phyloP scores from a whole-genome alignment of 1,139 yeast genomes.

The Zygotorulaspora mrakii region DNA sequence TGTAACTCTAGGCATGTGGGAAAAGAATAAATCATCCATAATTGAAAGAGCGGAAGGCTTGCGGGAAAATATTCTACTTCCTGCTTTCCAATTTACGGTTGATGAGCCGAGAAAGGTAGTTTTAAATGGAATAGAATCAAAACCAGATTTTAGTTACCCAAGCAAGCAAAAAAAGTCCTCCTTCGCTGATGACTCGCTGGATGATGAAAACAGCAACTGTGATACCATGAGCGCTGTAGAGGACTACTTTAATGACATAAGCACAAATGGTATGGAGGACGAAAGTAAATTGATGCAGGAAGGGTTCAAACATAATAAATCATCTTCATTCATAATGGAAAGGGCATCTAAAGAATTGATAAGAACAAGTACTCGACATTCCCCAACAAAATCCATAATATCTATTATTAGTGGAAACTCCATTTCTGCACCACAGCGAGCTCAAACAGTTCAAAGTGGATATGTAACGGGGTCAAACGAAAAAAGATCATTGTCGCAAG shows the following conservation, averaged over 20 bases:
- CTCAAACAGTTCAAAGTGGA: constrained; percentile 16
- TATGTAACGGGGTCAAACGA: constrained; percentile 19
- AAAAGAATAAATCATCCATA: constrained; percentile 17
- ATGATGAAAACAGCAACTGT: constrained; percentile 7
- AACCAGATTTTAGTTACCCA: constrained; percentile 21
- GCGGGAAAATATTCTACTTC: constrained; percentile 16
- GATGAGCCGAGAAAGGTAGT: not conserved
- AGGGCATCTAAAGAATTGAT: constrained; percentile 14
- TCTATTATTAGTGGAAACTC: constrained; percentile 30
- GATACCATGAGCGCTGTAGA: constrained; percentile 33
- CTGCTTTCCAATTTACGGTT: constrained; percentile 20
- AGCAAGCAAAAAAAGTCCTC: constrained; percentile 6
- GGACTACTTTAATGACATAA: constrained; percentile 24
- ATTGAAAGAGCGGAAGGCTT: constrained; percentile 18
- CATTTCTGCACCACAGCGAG: constrained; percentile 20
- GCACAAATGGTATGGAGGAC: constrained; percentile 14
- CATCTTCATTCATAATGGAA: constrained; percentile 18
- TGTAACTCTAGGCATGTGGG: constrained; percentile 28
- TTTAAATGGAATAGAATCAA: constrained; percentile 11
- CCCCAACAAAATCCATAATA: constrained; percentile 35
- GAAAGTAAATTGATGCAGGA: constrained; percentile 23
- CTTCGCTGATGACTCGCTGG: constrained; percentile 1
- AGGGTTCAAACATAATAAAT: constrained; percentile 26
- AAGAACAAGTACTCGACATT: constrained; percentile 25
- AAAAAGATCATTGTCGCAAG: constrained; percentile 18